Percentiles rank a stretch among this genome's conserved stretches.
phyloP scores from a whole-genome alignment of 2,329 filamentous ascomycete genomes.

The Xylaria sp. region DNA sequence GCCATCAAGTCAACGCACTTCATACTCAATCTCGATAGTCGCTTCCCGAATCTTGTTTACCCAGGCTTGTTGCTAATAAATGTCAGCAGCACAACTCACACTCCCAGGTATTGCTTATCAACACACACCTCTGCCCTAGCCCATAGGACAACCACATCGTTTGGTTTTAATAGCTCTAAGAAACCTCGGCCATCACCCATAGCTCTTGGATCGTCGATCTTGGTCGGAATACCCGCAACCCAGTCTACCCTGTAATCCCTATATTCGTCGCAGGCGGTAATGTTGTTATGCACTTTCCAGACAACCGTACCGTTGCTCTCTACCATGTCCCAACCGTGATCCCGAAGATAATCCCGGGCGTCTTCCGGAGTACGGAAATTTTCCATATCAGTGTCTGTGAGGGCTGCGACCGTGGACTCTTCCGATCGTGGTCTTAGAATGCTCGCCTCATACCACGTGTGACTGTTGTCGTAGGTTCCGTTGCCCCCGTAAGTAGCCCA shows the following conservation, averaged over 20 bases:
- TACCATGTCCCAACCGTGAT: conserved; percentile 28
- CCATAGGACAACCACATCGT: conserved; percentile 26
- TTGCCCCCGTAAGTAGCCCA: conserved; percentile 28
- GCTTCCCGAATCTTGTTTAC: conserved; percentile 19
- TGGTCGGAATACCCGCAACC: conserved; percentile 12
- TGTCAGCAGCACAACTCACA: conserved; percentile 1
- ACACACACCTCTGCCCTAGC: conserved; percentile 26
- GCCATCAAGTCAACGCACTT: conserved; percentile 12
- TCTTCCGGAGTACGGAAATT: not conserved
- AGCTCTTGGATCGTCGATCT: conserved; percentile 13
- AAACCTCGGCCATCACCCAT: conserved; percentile 25
- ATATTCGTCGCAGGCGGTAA: conserved; percentile 9
- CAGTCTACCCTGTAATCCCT: conserved; percentile 26
- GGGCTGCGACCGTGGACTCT: not conserved
- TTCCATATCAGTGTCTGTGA: not conserved
- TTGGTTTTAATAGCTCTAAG: conserved; percentile 21
- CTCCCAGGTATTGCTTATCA: not conserved
- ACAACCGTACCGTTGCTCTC: conserved; percentile 6
- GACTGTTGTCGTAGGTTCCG: conserved; percentile 29
- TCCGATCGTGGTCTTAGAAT: conserved; percentile 25
- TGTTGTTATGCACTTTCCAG: conserved; percentile 28
- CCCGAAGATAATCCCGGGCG: conserved; percentile 7
- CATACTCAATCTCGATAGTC: conserved; percentile 31
- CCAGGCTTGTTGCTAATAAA: conserved; percentile 22
- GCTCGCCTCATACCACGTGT: conserved; percentile 33